phyloP scores from a whole-genome alignment of 352 stramenopile species.

The Blastocystis sp. region DNA sequence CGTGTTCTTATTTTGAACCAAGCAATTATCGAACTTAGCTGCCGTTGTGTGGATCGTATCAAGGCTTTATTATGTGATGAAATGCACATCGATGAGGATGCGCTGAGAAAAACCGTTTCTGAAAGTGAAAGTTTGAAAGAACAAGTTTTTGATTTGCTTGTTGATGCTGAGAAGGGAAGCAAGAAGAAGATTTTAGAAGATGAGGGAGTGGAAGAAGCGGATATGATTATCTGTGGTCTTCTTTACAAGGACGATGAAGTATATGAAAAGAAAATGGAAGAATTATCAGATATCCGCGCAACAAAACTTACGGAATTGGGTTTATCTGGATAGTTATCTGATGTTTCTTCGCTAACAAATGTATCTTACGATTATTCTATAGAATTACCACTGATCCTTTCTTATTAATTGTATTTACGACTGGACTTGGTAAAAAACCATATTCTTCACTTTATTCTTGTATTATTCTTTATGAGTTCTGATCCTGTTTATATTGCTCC shows the following conservation, averaged over 20 bases:
- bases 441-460: too few species aligned
- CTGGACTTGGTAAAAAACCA: too few species aligned
- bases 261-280: slow-evolving; percentile 12
- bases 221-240: slow-evolving; percentile 33
- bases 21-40: slow-evolving; percentile 20
- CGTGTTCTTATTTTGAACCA: not conserved
- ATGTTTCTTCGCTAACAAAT: not conserved
- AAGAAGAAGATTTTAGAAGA: slow-evolving; percentile 40
- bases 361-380: not conserved
- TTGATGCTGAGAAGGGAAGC: slow-evolving; percentile 62
- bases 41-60: slow-evolving; percentile 30
- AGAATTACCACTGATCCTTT: too few species aligned
- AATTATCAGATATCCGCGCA: not conserved
- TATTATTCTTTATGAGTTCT: too few species aligned
- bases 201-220: not conserved
- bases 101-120: not conserved
- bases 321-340: not conserved
- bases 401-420: too few species aligned
- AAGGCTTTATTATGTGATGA: slow-evolving; percentile 27
- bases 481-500: too few species aligned
- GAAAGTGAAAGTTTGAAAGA: slow-evolving; percentile 1
- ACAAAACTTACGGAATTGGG: not conserved
- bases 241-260: slow-evolving; percentile 38
- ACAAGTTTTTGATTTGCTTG: slow-evolving; percentile 56
- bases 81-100: not conserved